Base-by-base conservation (phyloP, 23 red algal species). In the Gracilaria gracilis region DNA sequence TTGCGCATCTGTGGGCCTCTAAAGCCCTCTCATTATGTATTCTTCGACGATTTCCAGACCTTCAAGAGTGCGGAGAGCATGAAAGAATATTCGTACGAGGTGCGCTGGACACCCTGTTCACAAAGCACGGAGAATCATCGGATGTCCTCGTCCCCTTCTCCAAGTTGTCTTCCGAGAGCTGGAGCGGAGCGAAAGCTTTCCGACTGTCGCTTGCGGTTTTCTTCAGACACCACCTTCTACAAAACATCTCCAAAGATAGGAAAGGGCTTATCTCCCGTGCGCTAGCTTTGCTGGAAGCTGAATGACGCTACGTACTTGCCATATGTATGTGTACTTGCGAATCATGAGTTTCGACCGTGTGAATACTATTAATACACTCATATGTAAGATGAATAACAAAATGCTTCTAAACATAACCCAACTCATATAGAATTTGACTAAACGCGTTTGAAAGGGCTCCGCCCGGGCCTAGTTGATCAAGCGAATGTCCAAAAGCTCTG, bases 151-250 rank as follows among this genome's bases (percentile, higher is more conserved):
- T 42, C 24, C 82, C 82, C 1, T 86, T 86, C 39, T 38, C 51
- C 21, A 86, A 86, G 59, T 36, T 86, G 28, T 37, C 59, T 51
- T 72, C 82, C 39, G 82, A 86, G 32, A 86, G 24, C 24, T 86
- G 82, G 82, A 86, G 59, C 42, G 82, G 82, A 51, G 82, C 65
- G 53, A 65, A 86, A 46, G 82, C 61, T 27, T 86, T 86, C 39
- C 82, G 82, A 66, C 19, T 86, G 14, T 86, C 82, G 20, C 59
- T 86, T 67, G 61, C 61, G 39, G 46, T 86, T 3, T 86, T 86
- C 25, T 15, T 86, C 29, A 57, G 82, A 36, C 53, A 82, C 31
- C 36, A 82, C 33, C 36, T 82, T 61, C 27, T 82, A 9, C 36
- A 57, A 62, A 59, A 23, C 36, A 27, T 61, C 25, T 12, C 54